These are phyloP conservation scores for Metarhizium album DNA, from an alignment of 2,329 filamentous ascomycete species.

Conservation along the genomic window DNA sequence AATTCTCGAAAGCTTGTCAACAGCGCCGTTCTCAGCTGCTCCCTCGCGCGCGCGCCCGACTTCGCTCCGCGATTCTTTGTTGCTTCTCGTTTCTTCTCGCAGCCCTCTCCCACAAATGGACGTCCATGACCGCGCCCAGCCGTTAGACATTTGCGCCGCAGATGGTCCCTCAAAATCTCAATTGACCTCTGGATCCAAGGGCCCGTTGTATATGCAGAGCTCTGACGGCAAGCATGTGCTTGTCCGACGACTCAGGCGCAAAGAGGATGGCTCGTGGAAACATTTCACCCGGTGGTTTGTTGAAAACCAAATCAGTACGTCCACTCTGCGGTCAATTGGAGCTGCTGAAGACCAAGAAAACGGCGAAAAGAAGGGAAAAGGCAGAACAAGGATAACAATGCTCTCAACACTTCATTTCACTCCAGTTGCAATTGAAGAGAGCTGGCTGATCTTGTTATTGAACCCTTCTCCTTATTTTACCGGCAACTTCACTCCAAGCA, in stretches of 20 bases:
- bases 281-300: slow-evolving; percentile 59
- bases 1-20: neutral
- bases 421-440: neutral
- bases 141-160: slow-evolving; percentile 10
- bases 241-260: slow-evolving; percentile 47
- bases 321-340: slow-evolving; percentile 1
- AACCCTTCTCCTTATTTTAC: no score
- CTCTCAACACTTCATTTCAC: neutral
- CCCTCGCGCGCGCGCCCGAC: neutral
- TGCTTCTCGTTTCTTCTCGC: neutral
- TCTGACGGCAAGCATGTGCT: slow-evolving; percentile 40
- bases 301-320: slow-evolving; percentile 69
- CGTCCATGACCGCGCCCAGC: slow-evolving; percentile 1
- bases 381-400: no score
- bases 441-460: no score
- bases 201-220: slow-evolving; percentile 47
- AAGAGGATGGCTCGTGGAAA: slow-evolving; percentile 51
- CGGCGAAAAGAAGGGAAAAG: neutral
- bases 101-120: slow-evolving; percentile 3
- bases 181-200: slow-evolving; percentile 20
- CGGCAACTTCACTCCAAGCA: no score
- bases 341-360: neutral
- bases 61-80: slow-evolving; percentile 1
- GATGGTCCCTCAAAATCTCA: slow-evolving; percentile 16
- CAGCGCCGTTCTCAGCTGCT: neutral